Percentiles rank a stretch among this genome's conserved stretches.
These are phyloP conservation scores for Carnegiea gigantea DNA, from an alignment of 179 eudicot genomes.

Conservation along the genomic window DNA sequence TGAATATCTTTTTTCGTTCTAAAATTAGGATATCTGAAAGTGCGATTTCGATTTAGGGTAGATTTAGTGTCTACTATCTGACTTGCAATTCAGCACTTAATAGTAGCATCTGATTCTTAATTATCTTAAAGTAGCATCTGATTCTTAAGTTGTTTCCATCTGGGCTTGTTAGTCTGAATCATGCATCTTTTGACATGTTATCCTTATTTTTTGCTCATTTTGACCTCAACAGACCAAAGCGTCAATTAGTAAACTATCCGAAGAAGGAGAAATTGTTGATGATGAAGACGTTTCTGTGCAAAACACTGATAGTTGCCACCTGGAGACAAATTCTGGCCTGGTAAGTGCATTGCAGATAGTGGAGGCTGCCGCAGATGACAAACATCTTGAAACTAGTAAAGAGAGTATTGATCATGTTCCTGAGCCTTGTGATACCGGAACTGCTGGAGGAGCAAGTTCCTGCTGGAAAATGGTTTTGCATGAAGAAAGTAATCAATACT, in stretches of 20 bases:
- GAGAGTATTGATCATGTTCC: conserved; percentile 30
- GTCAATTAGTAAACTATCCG: conserved; percentile 25
- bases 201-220: neutral
- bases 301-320: conserved; percentile 29
- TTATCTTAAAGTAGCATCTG: conserved; percentile 12
- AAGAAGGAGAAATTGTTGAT: conserved; percentile 32
- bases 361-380: conserved; percentile 31
- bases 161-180: neutral
- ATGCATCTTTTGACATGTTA: conserved; percentile 12
- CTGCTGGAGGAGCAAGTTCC: conserved; percentile 36
- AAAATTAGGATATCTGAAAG: conserved; percentile 8
- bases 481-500: conserved; percentile 86
- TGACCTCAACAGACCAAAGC: conserved; percentile 39
- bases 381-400: conserved; percentile 23
- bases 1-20: neutral
- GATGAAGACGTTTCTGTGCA: conserved; percentile 30
- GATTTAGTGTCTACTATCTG: neutral
- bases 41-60: neutral
- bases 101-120: neutral
- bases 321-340: conserved; percentile 30
- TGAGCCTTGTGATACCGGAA: conserved; percentile 38
- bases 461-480: conserved; percentile 93
- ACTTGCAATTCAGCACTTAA: neutral
- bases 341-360: conserved; percentile 29
- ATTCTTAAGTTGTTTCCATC: neutral